Evolutionary conservation across 2,329 filamentous ascomycete genomes (phyloP), one percentile per base, ranked within the genome.

Genomic region (Penicillium sp.): DNA sequence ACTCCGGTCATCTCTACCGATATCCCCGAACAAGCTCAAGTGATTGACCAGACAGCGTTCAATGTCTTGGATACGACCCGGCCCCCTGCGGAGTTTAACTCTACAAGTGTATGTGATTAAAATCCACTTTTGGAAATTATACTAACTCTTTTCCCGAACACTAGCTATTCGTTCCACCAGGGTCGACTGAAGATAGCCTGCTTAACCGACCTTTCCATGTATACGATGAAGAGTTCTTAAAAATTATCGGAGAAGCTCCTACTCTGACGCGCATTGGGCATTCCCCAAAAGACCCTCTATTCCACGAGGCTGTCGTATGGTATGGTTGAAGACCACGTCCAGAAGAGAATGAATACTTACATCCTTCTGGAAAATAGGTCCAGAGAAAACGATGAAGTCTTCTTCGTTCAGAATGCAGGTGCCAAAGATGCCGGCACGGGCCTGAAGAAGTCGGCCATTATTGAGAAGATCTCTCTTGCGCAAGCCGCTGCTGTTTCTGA

Each of bases 401-500:
- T 62, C 31, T 62, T 62, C 5, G 59, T 59, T 13, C 59, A 62
- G 21, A 62, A 62, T 49, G 59, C 59, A 24, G 59, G 59, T 1
- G 44, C 57, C n/a, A 50, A 45, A n/a, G 32, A 54, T 13, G 54
- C 57, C 18, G 34, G 57, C 14, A 59, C 57, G 8, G 57, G 57
- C 11, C 48, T 59, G 2, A 29, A 57, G 1, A 57, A 54, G 43
- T 59, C 57, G 1, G 41, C 57, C 5, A 59, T 59, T 9, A 45
- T 59, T 16, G 51, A 59, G 8, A 59, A 57, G 45, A 57, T 59
- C 6, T 59, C 57, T 7, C 54, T 59, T 14, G 48, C 54, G 14
- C 36, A 59, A 3, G 57, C 51, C n/a, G 57, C 57, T 27, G 55
- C 57, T 22, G 57, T 59, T 10, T 54, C 57, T 3, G 36, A 53